Base-by-base conservation (phyloP, 257 asterid species). In the Jasminum sambac region DNA sequence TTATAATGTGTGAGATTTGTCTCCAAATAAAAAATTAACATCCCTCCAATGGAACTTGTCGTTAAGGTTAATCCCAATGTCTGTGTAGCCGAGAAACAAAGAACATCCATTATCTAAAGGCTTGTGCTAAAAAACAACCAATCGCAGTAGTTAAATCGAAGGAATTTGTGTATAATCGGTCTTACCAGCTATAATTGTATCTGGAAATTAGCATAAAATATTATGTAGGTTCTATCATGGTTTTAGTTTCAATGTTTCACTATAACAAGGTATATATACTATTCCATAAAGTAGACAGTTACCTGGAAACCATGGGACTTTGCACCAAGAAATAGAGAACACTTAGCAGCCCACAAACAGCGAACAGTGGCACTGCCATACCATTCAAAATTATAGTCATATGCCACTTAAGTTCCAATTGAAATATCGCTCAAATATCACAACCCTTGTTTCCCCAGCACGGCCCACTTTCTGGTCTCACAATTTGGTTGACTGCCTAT, bases 231-330 rank as follows among this genome's bases (percentile, higher is more conserved):
- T 3, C 43, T n/a, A 1, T 25, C 36, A 0, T 55, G 62, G 34
- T 38, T 59, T 63, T 55, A 66, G 43, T 70, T 60, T n/a, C n/a
- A n/a, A n/a, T n/a, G n/a, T n/a, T n/a, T 60, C 78, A 55, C 60
- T 13, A 55, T 10, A 69, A 59, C 26, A 42, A 19, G 37, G 30
- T 30, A 61, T 46, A 24, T 66, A 62, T 55, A 39, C 19, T 63
- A 63, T 39, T 74, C 41, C 43, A 43, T 36, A 68, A 66, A 74
- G 66, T 76, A 66, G 65, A 65, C 44, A 60, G 68, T 69, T 70
- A 94, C 99, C 96, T 86, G 96, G 84, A 94, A 94, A 75, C 96
- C 96, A 62, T 89, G 96, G 80, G 99, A 94, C 80, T 88, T 91
- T 77, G 96, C 97, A 69, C 97, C 97, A 69, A 94, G 97, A 83